phyloP scores from a whole-genome alignment of 2,329 filamentous ascomycete species.

The Ascochyta koolunga region DNA sequence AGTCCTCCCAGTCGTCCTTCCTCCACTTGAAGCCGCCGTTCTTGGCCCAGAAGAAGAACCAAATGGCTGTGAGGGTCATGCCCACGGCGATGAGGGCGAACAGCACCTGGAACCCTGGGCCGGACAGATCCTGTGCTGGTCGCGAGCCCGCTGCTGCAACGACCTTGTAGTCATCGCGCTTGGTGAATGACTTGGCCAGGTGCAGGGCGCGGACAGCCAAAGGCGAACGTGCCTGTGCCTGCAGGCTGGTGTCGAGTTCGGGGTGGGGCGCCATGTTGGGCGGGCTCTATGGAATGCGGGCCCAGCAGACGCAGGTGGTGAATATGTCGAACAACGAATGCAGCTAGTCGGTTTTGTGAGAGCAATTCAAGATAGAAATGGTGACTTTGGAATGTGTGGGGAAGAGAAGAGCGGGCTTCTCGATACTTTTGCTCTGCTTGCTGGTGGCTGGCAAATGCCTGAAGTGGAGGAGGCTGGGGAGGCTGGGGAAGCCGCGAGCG shows the following conservation, averaged over 20 bases:
- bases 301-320: conserved; percentile 17
- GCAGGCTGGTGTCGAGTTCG: conserved; percentile 26
- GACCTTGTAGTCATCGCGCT: conserved; percentile 31
- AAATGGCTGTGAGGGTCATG: conserved; percentile 78
- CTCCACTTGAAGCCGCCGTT: conserved; percentile 92
- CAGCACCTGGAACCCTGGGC: conserved; percentile 74
- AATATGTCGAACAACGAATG: conserved; percentile 10
- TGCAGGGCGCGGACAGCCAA: conserved; percentile 38
- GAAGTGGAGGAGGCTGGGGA: conserved; percentile 5
- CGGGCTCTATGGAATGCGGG: conserved; percentile 18
- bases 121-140: conserved; percentile 51
- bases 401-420: conserved; percentile 10
- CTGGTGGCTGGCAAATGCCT: conserved; percentile 11
- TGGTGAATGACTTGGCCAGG: conserved; percentile 38
- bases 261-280: conserved; percentile 42
- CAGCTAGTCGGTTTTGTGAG: conserved; percentile 6
- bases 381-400: conserved; percentile 15
- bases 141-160: conserved; percentile 44
- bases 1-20: conserved; percentile 93
- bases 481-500: conserved; percentile 10
- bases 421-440: conserved; percentile 8
- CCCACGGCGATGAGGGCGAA: conserved; percentile 82
- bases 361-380: conserved; percentile 6
- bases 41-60: conserved; percentile 97
- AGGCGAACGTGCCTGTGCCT: conserved; percentile 32